Evolutionary conservation across 345 rosid species (phyloP).

Genomic region (Orychophragmus violaceus): DNA sequence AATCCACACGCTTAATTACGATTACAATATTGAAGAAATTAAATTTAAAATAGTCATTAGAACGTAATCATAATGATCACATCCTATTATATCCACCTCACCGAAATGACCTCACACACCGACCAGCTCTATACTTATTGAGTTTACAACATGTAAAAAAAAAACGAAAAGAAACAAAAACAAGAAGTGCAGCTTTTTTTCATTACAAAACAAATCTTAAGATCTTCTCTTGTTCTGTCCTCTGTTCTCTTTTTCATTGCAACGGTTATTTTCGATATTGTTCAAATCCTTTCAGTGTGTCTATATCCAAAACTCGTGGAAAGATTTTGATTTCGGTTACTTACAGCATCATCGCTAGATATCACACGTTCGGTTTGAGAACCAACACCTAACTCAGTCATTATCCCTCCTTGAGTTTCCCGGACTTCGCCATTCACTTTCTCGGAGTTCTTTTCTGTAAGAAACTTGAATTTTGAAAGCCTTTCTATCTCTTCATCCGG

Average conservation of each 20-base stretch:
- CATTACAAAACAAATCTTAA: no score
- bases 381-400: constrained; percentile 53
- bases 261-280: no score
- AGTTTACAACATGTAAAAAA: no score
- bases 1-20: neutral
- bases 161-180: neutral
- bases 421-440: constrained; percentile 40
- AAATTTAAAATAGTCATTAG: neutral
- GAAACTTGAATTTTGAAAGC: constrained; percentile 21
- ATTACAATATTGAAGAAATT: neutral
- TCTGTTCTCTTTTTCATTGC: no score
- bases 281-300: neutral
- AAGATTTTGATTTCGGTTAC: constrained; percentile 21
- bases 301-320: no score
- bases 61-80: neutral
- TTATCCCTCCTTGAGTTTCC: constrained; percentile 54
- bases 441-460: neutral
- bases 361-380: constrained; percentile 41
- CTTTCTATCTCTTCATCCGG: constrained; percentile 25
- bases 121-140: no score
- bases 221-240: no score
- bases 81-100: neutral
- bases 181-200: neutral
- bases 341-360: constrained; percentile 72
- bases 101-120: no score